Conservation (phyloP, 768 basidiomycete genomes). For the Fibroporia radiculosa region DNA sequence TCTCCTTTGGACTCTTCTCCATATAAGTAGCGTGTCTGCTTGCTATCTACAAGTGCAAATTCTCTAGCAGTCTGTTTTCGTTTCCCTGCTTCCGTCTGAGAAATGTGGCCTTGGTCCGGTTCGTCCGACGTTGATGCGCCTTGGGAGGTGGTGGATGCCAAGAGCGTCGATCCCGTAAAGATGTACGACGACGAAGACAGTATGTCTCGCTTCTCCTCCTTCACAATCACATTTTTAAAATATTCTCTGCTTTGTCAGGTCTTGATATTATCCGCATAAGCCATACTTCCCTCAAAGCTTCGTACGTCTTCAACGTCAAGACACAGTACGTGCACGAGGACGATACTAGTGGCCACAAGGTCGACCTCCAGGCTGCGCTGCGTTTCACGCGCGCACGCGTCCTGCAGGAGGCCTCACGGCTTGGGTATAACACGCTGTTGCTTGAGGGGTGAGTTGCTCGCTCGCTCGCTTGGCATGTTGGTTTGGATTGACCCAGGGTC, state of each 20-base stretch:
- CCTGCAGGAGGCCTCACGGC: slow-evolving; percentile 42
- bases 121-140: slow-evolving; percentile 21
- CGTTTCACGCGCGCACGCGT: slow-evolving; percentile 61
- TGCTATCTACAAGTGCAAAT: no score
- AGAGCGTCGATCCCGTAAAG: slow-evolving; percentile 54
- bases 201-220: slow-evolving; percentile 19
- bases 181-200: slow-evolving; percentile 57
- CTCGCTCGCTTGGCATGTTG: background rate
- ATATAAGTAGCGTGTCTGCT: no score
- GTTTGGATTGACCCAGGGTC: background rate
- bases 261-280: background rate
- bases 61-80: no score
- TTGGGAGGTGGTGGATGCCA: slow-evolving; percentile 75
- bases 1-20: no score
- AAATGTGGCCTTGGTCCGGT: background rate
- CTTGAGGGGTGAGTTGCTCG: slow-evolving; percentile 50
- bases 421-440: slow-evolving; percentile 56
- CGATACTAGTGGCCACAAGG: background rate
- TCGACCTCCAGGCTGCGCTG: slow-evolving; percentile 30
- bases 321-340: background rate
- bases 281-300: background rate
- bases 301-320: background rate
- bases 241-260: background rate
- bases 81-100: no score
- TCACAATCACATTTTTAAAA: background rate